Percentiles rank a stretch among this genome's conserved stretches.
Conservation (phyloP, 2,329 filamentous ascomycete genomes). For the Botrytis galanthina region DNA sequence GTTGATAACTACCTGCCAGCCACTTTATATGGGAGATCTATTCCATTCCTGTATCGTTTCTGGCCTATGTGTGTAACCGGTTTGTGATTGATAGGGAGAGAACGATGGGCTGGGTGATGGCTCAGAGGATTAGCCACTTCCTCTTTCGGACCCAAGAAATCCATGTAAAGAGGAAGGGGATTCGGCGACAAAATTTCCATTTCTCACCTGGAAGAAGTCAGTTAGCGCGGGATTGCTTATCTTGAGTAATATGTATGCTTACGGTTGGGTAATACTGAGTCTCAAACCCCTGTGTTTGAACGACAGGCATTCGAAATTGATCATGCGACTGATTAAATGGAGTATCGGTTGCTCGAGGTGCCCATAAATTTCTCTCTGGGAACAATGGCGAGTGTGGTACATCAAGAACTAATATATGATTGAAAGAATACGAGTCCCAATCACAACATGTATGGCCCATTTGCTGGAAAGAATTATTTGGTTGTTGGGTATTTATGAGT, state of each 20-base stretch:
- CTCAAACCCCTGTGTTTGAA: neutral
- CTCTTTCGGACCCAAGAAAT: neutral
- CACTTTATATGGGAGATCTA: neutral
- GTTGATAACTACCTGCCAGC: no score
- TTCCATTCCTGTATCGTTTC: neutral
- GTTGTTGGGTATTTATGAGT: no score
- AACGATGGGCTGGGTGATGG: neutral
- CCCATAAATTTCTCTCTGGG: slow-evolving; percentile 1
- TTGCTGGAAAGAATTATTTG: neutral
- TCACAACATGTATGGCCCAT: neutral
- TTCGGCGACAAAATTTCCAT: neutral
- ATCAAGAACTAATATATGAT: neutral
- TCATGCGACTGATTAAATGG: neutral
- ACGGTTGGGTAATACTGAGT: neutral
- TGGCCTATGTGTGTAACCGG: neutral
- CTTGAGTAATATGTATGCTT: neutral
- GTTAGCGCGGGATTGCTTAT: neutral
- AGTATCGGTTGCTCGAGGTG: neutral
- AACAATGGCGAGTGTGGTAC: neutral
- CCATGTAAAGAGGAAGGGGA: no score
- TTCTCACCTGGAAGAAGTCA: neutral
- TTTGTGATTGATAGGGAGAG: neutral
- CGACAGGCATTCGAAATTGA: no score
- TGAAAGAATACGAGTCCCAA: neutral
- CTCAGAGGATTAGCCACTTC: neutral